Evolutionary conservation across 2,329 filamentous ascomycete species (phyloP), one percentile per base, ranked within the genome.

Genomic region (Madurella fahalii): DNA sequence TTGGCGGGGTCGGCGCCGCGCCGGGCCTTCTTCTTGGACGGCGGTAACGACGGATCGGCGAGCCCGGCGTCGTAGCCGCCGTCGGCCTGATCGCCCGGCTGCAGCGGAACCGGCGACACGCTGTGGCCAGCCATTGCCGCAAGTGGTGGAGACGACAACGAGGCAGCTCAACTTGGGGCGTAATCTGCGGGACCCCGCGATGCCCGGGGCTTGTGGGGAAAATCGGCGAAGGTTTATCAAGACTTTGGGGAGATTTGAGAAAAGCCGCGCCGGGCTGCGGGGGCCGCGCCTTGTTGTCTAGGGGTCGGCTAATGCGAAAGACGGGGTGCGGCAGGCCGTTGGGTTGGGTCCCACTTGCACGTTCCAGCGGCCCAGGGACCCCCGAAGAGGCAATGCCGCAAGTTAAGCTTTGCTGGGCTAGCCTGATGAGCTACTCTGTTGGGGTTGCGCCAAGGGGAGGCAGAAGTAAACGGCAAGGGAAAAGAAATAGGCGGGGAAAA

Each of bases 11-110:
- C 77, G 54, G 70, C 71, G 39, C 73, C 72, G 57, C 78, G 75
- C 61, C 79, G 73, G 16, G 77, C 64, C 65, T 79, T 80, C 70
- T 81, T 82, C 69, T 74, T 77, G 44, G 58, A 47, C 20, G 58
- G 50, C 25, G 54, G 40, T 46, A 39, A 41, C 39, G 58, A 50
- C 5, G 50, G 31, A 4, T 46, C 45, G 20, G 44, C 18, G 18
- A 44, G 18, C 16, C 25, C 49, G 46, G 37, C 31, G 47, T 47
- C 46, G 48, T 40, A 40, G 7, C 37, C 31, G 47, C 47, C 46
- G 45, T 37, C 41, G 52, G 54, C 52, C 50, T 51, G 52, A 13
- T 42, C 49, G 25, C 52, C 52, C 12, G 48, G 34, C 17, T 48
- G 49, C 31, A 53, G 47, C 34, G 47, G 34, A 9, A 16, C 56